These are phyloP conservation scores for Cryphonectria japonica DNA, from an alignment of 2,329 filamentous ascomycete genomes.

Conservation along the genomic window DNA sequence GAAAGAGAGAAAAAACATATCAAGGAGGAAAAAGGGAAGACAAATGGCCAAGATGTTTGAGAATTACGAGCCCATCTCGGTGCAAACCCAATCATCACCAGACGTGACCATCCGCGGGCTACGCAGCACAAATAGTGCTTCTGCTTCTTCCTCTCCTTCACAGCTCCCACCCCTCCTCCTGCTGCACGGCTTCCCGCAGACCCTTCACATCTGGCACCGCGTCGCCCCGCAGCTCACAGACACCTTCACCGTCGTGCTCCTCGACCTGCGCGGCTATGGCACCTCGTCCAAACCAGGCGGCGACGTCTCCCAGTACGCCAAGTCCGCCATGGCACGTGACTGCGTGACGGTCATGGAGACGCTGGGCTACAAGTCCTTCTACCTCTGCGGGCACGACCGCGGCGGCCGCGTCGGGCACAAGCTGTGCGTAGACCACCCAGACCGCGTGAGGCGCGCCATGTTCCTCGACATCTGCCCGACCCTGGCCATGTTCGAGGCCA, in stretches of 20 bases:
- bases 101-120: conserved; percentile 50
- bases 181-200: conserved; percentile 58
- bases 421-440: conserved; percentile 51
- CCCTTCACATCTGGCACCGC: conserved; percentile 55
- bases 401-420: conserved; percentile 60
- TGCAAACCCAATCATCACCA: conserved; percentile 42
- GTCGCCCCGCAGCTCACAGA: conserved; percentile 45
- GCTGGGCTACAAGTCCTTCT: conserved; percentile 47
- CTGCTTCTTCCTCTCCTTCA: conserved; percentile 25
- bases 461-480: conserved; percentile 60
- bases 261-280: conserved; percentile 58
- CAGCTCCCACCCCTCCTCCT: conserved; percentile 48
- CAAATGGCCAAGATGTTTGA: conserved; percentile 41
- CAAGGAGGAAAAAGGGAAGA: neutral
- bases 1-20: too few relatives aligned
- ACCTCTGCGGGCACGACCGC: conserved; percentile 60
- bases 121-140: conserved; percentile 35
- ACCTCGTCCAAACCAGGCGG: conserved; percentile 49
- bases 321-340: conserved; percentile 54
- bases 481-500: conserved; percentile 54
- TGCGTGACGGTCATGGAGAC: conserved; percentile 49
- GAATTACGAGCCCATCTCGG: conserved; percentile 43
- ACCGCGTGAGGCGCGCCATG: conserved; percentile 46
- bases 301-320: conserved; percentile 45
- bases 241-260: conserved; percentile 47